A percentile compares a stretch with the other conserved stretches of the same genome.
These are phyloP conservation scores for Solanum aculeatissimum DNA, from an alignment of 305 asterid genomes.

Conservation along the genomic window DNA sequence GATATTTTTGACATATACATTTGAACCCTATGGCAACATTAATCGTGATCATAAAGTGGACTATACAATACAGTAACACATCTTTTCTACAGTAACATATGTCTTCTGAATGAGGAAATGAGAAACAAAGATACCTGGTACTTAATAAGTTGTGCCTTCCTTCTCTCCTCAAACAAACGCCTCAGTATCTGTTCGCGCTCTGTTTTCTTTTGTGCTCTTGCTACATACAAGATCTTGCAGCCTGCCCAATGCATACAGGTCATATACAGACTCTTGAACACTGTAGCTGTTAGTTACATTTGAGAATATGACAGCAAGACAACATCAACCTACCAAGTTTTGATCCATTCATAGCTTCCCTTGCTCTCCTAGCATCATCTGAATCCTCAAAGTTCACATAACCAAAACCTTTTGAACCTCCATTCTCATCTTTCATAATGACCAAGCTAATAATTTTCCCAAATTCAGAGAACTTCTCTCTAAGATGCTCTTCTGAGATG, in stretches of 20 bases:
- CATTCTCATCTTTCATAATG: constrained; percentile 56
- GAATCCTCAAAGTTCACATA: constrained; percentile 78
- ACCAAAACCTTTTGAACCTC: constrained; percentile 80
- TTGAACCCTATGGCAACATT: constrained; percentile 38
- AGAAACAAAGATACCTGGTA: constrained; percentile 40
- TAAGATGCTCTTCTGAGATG: constrained; percentile 46
- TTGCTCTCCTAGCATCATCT: constrained; percentile 65
- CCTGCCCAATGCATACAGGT: constrained; percentile 29
- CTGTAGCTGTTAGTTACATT: background rate
- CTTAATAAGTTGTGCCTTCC: constrained; percentile 49
- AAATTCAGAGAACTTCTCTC: constrained; percentile 54
- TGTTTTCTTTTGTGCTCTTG: constrained; percentile 78
- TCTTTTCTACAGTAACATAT: background rate
- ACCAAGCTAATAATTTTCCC: constrained; percentile 61
- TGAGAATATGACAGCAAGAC: background rate
- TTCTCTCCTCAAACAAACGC: constrained; percentile 66
- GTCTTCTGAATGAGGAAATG: background rate
- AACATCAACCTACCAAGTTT: constrained; percentile 41
- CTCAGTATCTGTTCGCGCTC: constrained; percentile 62
- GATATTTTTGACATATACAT: constrained; percentile 79
- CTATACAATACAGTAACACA: background rate
- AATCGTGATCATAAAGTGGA: background rate
- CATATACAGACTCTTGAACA: background rate
- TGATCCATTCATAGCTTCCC: constrained; percentile 60
- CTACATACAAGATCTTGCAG: constrained; percentile 63